Percentiles rank a stretch among this genome's conserved stretches.
Conservation (phyloP, 345 rosid genomes). For the Citrus inodora region DNA sequence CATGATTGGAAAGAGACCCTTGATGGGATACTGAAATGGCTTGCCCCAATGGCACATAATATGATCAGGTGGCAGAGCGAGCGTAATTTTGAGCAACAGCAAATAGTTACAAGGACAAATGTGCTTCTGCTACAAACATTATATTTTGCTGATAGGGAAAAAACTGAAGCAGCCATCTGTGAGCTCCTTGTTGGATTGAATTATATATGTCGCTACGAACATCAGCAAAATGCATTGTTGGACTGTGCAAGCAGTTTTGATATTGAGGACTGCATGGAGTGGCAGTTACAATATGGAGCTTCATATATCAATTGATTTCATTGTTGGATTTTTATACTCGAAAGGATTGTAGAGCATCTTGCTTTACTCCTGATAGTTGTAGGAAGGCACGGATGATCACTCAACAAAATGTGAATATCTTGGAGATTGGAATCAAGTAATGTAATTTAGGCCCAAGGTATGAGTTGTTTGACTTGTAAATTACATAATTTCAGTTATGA, state of each 20-base stretch:
- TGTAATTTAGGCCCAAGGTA: conserved; percentile 26
- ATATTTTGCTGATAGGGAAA: conserved; percentile 86
- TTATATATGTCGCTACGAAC: conserved; percentile 90
- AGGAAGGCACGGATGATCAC: conserved; percentile 22
- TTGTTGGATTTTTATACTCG: conserved; percentile 5
- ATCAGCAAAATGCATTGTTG: conserved; percentile 76
- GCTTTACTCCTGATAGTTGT: conserved; percentile 20
- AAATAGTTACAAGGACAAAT: conserved; percentile 70
- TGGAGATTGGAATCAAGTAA: conserved; percentile 24
- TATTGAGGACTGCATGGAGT: conserved; percentile 85
- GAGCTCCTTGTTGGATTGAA: conserved; percentile 90
- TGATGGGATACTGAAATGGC: conserved; percentile 73
- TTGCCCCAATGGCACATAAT: conserved; percentile 91
- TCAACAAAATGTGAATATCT: conserved; percentile 24
- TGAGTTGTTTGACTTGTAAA: conserved; percentile 21
- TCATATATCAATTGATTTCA: conserved; percentile 32
- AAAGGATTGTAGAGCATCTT: conserved; percentile 24
- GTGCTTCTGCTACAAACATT: conserved; percentile 84
- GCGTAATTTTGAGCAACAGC: conserved; percentile 90
- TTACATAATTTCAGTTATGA: conserved; percentile 23
- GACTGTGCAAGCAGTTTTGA: conserved; percentile 97
- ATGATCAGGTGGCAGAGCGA: conserved; percentile 96
- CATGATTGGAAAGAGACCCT: conserved; percentile 92
- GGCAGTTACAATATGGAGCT: conserved; percentile 69
- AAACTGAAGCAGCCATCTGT: conserved; percentile 71